Conservation (phyloP, 179 eudicot species). For the Carnegiea gigantea region DNA sequence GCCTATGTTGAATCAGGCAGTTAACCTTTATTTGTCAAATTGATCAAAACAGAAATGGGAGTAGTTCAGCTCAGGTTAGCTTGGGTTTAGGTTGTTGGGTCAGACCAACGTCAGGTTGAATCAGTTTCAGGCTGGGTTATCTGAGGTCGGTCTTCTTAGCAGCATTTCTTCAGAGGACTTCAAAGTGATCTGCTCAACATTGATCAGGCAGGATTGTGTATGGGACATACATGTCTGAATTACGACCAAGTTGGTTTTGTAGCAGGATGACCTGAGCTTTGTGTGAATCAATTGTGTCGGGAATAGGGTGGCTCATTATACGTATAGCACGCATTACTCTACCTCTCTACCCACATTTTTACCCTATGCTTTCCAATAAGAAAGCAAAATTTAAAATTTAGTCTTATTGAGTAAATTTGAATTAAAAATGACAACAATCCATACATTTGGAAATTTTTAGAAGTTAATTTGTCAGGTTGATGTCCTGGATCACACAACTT, state of each 20-base stretch:
- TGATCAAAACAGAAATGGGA: no score
- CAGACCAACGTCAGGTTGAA: background rate
- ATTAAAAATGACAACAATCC: background rate
- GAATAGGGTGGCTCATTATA: constrained; percentile 80
- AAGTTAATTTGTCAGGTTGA: constrained; percentile 59
- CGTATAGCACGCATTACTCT: constrained; percentile 69
- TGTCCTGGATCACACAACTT: constrained; percentile 79
- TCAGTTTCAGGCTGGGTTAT: background rate
- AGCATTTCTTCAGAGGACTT: no score
- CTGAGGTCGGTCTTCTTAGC: background rate
- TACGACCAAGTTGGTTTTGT: constrained; percentile 77
- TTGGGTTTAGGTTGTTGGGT: background rate
- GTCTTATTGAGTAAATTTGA: no score
- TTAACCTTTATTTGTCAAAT: no score
- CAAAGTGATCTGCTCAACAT: no score
- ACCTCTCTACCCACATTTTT: constrained; percentile 66
- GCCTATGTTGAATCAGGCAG: background rate
- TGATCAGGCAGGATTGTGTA: no score
- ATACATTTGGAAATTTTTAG: no score
- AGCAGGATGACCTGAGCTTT: constrained; percentile 73
- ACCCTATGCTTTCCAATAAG: constrained; percentile 33
- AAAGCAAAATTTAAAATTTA: no score
- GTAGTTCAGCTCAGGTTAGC: background rate
- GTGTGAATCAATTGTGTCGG: constrained; percentile 69
- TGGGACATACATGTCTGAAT: constrained; percentile 62